Base-by-base conservation (phyloP, 768 basidiomycete species). In the Pleurotus tuber-regium region DNA sequence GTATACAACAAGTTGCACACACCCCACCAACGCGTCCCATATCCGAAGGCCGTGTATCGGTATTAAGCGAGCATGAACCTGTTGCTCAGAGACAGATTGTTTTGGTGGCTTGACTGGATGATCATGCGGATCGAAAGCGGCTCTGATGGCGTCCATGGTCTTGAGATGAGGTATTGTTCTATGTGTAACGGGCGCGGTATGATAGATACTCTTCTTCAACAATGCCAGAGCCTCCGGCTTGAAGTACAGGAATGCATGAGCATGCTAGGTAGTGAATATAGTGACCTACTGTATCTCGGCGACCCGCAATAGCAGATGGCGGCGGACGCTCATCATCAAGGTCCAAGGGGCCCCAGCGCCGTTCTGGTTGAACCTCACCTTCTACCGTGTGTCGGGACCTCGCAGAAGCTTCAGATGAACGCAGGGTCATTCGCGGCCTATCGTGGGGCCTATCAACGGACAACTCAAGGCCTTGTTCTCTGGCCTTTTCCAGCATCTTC, bases 321-420 rank as follows among this genome's bases (percentile, higher is more conserved):
- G 89, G 87, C 0, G 88, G 89, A 2, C 64, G 67, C 68, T 93
- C 90, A 4, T 78, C 79, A 11, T 77, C 77, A 23, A 90, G 63
- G 60, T 84, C 82, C 25, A 83, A 61, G 1, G 81, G 82, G 0
- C 80, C 80, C 77, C 73, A 77, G 23, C 78, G 64, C 26, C 74
- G 63, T 28, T 74, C 71, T 14, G 57, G 52, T 55, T 76, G 71
- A 29, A 75, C 74, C 10, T 59, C 53, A 1, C 70, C 69, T 24
- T 57, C 58, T 4, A 54, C 57, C 4, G 12, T 46, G 9, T 16
- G 5, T 2, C 14, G 43, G 9, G 28, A 46, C 3, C 29, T 23
- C 3, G 29, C 36, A 28, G 44, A 49, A 43, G 58, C 28, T 16
- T 38, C 21, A 8, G 35, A 38, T 16, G 35, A 10, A 38, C 3